phyloP scores from a whole-genome alignment of 2,329 filamentous ascomycete genomes.

The Trichoderma polysporum region DNA sequence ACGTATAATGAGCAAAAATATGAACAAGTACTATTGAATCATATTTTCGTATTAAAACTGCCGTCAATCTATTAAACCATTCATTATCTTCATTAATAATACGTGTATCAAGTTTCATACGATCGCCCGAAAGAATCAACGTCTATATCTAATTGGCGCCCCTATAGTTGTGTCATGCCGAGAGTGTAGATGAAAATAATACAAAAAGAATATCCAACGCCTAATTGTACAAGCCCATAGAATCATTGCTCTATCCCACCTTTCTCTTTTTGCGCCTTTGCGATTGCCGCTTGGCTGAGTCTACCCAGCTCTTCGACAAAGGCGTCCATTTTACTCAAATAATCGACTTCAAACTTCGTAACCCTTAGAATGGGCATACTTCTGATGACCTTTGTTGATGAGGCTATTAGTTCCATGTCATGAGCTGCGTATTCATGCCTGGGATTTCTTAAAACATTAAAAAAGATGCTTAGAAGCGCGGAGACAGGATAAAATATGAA shows the following conservation, averaged over 20 bases:
- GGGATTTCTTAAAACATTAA: slow-evolving; percentile 52
- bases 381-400: slow-evolving; percentile 44
- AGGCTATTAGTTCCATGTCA: slow-evolving; percentile 48
- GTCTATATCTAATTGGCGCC: too few species aligned
- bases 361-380: slow-evolving; percentile 34
- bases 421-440: slow-evolving; percentile 41
- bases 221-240: neutral
- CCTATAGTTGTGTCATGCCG: too few species aligned
- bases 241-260: neutral
- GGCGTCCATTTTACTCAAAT: slow-evolving; percentile 42
- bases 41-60: too few species aligned
- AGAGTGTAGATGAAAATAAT: too few species aligned
- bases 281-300: slow-evolving; percentile 38
- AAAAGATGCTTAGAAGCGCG: slow-evolving; percentile 54
- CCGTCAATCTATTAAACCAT: neutral
- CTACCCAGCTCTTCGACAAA: slow-evolving; percentile 47
- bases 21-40: too few species aligned
- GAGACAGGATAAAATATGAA: slow-evolving; percentile 57
- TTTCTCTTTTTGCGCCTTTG: slow-evolving; percentile 25
- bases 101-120: too few species aligned
- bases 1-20: too few species aligned
- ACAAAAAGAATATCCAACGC: neutral
- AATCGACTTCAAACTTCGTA: slow-evolving; percentile 38
- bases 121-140: too few species aligned
- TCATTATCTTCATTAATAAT: too few species aligned